A percentile compares a stretch with the other conserved stretches of the same genome.
phyloP scores from a whole-genome alignment of 805 yeast species.

The Yamadazyma paraphyllophila region DNA sequence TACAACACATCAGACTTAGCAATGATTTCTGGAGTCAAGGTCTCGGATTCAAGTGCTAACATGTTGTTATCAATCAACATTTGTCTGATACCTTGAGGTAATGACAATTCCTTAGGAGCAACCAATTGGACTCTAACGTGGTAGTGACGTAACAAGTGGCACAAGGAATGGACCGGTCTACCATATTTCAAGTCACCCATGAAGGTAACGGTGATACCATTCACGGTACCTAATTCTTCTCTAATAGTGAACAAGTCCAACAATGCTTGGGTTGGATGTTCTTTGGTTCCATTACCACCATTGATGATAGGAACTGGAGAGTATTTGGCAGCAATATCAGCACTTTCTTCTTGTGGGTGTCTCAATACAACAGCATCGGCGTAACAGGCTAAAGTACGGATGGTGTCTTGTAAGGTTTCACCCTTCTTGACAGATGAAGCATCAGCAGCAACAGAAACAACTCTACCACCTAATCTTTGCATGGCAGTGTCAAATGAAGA shows the following conservation, averaged over 20 bases:
- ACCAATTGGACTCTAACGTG: constrained; percentile 91
- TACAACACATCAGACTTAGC: constrained; percentile 91
- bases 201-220: constrained; percentile 95
- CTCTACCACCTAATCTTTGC: constrained; percentile 99
- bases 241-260: constrained; percentile 96
- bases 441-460: constrained; percentile 78
- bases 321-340: constrained; percentile 91
- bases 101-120: constrained; percentile 80
- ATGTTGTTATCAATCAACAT: constrained; percentile 66
- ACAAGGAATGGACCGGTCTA: constrained; percentile 96
- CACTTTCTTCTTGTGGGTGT: constrained; percentile 91
- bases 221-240: constrained; percentile 97
- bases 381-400: constrained; percentile 91
- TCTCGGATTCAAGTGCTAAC: constrained; percentile 71
- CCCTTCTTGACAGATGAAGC: constrained; percentile 97
- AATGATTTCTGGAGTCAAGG: constrained; percentile 78
- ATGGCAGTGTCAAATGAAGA: constrained; percentile 98
- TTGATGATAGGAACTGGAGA: constrained; percentile 96
- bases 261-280: constrained; percentile 99
- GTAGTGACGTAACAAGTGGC: constrained; percentile 85
- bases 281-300: constrained; percentile 97
- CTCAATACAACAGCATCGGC: constrained; percentile 96
- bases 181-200: constrained; percentile 99
- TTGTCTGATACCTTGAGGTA: constrained; percentile 73
- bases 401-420: constrained; percentile 95